Percentiles rank a stretch among this genome's conserved stretches.
Evolutionary conservation across 768 basidiomycete species (phyloP).

Genomic region (Lentinus brumalis): DNA sequence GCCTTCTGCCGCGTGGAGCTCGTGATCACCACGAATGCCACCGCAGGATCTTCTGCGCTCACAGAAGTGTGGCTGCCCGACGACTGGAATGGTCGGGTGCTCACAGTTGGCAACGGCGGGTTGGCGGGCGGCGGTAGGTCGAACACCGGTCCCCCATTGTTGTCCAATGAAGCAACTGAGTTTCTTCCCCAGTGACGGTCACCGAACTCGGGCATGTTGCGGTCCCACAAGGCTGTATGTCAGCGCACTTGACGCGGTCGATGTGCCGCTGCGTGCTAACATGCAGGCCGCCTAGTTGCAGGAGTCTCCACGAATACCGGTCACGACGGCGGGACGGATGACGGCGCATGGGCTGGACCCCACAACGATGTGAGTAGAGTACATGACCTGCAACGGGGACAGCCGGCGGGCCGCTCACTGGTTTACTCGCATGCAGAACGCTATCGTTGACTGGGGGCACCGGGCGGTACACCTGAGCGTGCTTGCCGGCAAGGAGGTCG

Average conservation of each 20-base stretch:
- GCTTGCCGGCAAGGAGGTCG: slow-evolving; percentile 30
- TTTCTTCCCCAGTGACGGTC: slow-evolving; percentile 18
- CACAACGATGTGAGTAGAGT: slow-evolving; percentile 23
- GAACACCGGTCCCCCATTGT: too few relatives aligned
- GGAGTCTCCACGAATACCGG: slow-evolving; percentile 30
- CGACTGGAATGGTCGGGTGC: slow-evolving; percentile 32
- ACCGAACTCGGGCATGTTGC: slow-evolving; percentile 27
- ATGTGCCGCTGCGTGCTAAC: background rate
- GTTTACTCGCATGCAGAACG: slow-evolving; percentile 19
- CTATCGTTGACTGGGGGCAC: slow-evolving; percentile 33
- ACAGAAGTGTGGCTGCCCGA: slow-evolving; percentile 36
- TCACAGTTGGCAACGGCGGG: slow-evolving; percentile 33
- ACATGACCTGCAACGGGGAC: background rate
- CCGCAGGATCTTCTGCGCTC: slow-evolving; percentile 22
- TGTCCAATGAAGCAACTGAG: background rate
- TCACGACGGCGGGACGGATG: slow-evolving; percentile 15
- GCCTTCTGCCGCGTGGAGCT: slow-evolving; percentile 30
- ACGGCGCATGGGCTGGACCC: slow-evolving; percentile 26
- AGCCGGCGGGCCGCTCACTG: background rate
- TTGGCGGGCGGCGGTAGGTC: slow-evolving; percentile 29
- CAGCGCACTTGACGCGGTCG: background rate
- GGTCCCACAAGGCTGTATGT: slow-evolving; percentile 28
- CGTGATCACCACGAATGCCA: slow-evolving; percentile 26
- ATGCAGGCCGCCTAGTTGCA: slow-evolving; percentile 18
- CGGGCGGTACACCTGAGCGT: slow-evolving; percentile 31